Evolutionary conservation across 148 eudicot species (phyloP).

Genomic region (Polygonum maritimum): DNA sequence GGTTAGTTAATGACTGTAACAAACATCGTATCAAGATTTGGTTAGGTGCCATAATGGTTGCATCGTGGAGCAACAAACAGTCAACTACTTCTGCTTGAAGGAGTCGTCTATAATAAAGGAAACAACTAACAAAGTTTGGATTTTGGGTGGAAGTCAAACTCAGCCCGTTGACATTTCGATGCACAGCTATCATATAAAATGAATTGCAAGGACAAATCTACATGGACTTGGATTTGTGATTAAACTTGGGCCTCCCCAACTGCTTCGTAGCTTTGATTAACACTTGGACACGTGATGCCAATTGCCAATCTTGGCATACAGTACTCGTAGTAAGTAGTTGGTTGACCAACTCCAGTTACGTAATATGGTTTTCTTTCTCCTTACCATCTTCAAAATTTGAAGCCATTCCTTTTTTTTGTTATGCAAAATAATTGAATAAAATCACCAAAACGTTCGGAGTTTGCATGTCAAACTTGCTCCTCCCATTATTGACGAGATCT

Average conservation of each 20-base stretch:
- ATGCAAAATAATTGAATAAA: not conserved
- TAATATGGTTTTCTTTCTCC: not conserved
- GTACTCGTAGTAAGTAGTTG: not conserved
- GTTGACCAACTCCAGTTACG: not conserved
- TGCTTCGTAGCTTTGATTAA: not conserved
- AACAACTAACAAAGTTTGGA: not conserved
- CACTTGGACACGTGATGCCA: not conserved
- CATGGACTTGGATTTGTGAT: not conserved
- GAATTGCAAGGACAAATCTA: not conserved
- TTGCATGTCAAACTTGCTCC: not conserved
- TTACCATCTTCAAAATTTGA: not conserved
- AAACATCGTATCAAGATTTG: not conserved
- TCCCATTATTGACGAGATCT: not conserved
- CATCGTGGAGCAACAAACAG: not conserved
- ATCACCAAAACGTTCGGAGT: not conserved
- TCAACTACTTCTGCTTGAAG: not conserved
- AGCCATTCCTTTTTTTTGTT: not conserved
- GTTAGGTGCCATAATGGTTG: not conserved
- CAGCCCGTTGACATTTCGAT: not conserved
- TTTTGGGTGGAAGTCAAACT: not conserved
- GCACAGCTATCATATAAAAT: not conserved
- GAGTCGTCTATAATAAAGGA: not conserved
- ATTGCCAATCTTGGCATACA: not conserved
- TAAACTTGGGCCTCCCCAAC: not conserved
- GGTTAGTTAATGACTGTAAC: too few species aligned